A percentile compares a stretch with the other conserved stretches of the same genome.
phyloP scores from a whole-genome alignment of 352 stramenopile genomes.

The Phytophthora ramorum region DNA sequence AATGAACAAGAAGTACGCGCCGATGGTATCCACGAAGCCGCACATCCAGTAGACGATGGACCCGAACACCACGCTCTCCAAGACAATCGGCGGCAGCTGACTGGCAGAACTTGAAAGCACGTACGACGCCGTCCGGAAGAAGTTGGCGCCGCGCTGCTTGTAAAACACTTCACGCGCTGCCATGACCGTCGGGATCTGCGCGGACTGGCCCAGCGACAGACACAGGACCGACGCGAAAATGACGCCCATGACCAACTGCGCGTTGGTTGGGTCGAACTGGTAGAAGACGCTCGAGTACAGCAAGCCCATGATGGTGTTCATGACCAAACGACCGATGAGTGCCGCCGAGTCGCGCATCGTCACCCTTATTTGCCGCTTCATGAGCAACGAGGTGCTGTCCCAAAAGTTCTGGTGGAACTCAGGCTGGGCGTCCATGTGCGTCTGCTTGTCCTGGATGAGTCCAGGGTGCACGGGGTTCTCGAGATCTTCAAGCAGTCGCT shows the following conservation, averaged over 20 bases:
- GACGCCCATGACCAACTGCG: conserved; percentile 65
- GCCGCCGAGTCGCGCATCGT: conserved; percentile 45
- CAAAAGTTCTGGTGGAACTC: conserved; percentile 46
- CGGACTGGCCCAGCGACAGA: conserved; percentile 63
- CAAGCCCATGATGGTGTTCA: conserved; percentile 49
- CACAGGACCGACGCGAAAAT: conserved; percentile 79
- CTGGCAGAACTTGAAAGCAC: conserved; percentile 47
- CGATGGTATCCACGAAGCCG: conserved; percentile 36
- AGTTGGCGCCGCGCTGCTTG: conserved; percentile 82
- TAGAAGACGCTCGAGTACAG: conserved; percentile 47
- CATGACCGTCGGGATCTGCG: conserved; percentile 74
- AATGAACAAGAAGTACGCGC: conserved; percentile 47
- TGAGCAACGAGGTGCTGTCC: conserved; percentile 17
- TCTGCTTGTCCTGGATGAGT: conserved; percentile 48
- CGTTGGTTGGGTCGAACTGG: conserved; percentile 42
- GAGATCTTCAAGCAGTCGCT: conserved; percentile 20
- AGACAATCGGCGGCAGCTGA: conserved; percentile 41
- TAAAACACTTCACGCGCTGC: conserved; percentile 69
- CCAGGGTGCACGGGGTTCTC: background rate
- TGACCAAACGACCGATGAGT: conserved; percentile 35
- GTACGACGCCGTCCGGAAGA: conserved; percentile 76
- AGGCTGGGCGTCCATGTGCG: conserved; percentile 73
- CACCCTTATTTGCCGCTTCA: conserved; percentile 40
- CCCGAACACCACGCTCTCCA: conserved; percentile 76
- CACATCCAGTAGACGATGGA: conserved; percentile 87